Base-by-base conservation (phyloP, 306 rosid species). In the Pterocarpus santalinus region DNA sequence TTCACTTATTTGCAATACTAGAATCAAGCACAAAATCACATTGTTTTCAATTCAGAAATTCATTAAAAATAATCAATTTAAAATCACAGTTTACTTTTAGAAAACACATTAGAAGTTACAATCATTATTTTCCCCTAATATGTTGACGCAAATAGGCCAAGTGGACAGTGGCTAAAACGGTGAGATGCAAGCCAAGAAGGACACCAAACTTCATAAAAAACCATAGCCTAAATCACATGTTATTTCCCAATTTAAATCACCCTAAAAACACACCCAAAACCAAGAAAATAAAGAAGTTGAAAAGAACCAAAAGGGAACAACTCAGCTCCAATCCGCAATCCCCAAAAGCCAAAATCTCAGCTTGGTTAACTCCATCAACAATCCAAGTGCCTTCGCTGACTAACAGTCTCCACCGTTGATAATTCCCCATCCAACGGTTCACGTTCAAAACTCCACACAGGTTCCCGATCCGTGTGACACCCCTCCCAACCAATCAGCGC, bases 181-280 rank as follows among this genome's bases (percentile, higher is more conserved):
- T 86, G 17, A 85, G 73, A 74, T 39, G 81, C 82, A 69, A 61
- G 14, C 1, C 51, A 69, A 90, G 55, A 15, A 73, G 16, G 81
- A 69, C 35, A 84, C 8, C 8, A 70, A 76, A 1, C 2, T 70
- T 61, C 41, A 1, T 58, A 57, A 86, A 82, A 86, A 82, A 82
- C 49, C 47, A 77, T 56, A 5, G 0, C 7, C 55, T 75, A 1
- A 30, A 81, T 41, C 69, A 11, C 33, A 66, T 60, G 75, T 63
- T 83, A 83, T 80, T 22, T 51, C 44, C 5, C 36, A 83, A 41
- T 77, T 65, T 71, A 88, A 87, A 79, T 11, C 69, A 77, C 69
- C 52, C 44, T 34, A 84, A 83, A 91, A 92, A 90, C 97, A 90
- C 93, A 87, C 52, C 61, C 66, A 79, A 77, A 52, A 73, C 34